Evolutionary conservation across 371 early-diverging fungal species (phyloP).

Genomic region (Mucor plumbeus): DNA sequence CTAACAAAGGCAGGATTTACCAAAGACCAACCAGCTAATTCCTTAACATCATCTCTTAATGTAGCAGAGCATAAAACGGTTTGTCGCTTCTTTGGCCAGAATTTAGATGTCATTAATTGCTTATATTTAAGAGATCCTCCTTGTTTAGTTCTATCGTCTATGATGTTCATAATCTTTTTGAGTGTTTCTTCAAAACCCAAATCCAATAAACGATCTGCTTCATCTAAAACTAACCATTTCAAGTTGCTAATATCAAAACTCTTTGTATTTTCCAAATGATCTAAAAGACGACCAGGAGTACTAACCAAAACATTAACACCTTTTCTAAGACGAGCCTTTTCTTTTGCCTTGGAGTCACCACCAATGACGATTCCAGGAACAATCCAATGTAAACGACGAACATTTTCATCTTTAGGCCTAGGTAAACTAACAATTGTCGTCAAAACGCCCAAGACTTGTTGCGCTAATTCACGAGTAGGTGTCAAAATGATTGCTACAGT

Average conservation of each 20-base stretch:
- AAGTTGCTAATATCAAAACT: slow-evolving; percentile 76
- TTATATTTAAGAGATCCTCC: slow-evolving; percentile 28
- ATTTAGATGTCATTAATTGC: slow-evolving; percentile 31
- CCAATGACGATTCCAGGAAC: slow-evolving; percentile 92
- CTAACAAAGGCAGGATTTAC: slow-evolving; percentile 74
- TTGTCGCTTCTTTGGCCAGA: slow-evolving; percentile 76
- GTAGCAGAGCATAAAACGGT: slow-evolving; percentile 96
- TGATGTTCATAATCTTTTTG: slow-evolving; percentile 75
- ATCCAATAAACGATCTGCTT: slow-evolving; percentile 98
- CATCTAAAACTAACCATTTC: slow-evolving; percentile 95
- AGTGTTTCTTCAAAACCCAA: slow-evolving; percentile 96
- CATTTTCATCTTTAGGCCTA: slow-evolving; percentile 50
- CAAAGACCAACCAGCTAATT: slow-evolving; percentile 80
- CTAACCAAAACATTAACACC: slow-evolving; percentile 95
- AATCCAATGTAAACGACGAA: slow-evolving; percentile 87
- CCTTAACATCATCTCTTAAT: slow-evolving; percentile 79
- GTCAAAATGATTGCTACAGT: slow-evolving; percentile 87
- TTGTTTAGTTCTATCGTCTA: slow-evolving; percentile 55
- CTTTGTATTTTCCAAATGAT: slow-evolving; percentile 91
- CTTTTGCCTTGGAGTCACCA: slow-evolving; percentile 91
- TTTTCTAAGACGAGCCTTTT: slow-evolving; percentile 91
- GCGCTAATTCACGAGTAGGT: slow-evolving; percentile 98
- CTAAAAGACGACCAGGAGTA: slow-evolving; percentile 98
- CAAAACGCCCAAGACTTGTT: slow-evolving; percentile 88
- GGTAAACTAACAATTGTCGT: slow-evolving; percentile 71